These are phyloP conservation scores for Mycena citricolor DNA, from an alignment of 1,284 basidiomycete species.

Conservation along the genomic window DNA sequence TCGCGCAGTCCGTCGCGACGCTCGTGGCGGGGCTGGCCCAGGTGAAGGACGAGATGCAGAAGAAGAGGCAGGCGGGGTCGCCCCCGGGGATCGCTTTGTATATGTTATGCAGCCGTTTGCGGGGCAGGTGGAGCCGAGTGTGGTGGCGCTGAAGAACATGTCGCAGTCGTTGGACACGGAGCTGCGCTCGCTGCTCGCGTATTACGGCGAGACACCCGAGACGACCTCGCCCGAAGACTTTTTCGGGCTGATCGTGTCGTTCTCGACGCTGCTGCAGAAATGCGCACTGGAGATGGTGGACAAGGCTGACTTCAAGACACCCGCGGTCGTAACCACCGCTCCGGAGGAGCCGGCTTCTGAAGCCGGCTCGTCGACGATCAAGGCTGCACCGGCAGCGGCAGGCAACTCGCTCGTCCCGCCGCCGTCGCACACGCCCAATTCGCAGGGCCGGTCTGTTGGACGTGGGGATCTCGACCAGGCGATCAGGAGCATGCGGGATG, in stretches of 20 bases:
- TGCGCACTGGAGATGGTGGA: constrained; percentile 56
- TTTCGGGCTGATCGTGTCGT: constrained; percentile 71
- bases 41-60: constrained; percentile 55
- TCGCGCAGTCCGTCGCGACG: constrained; percentile 58
- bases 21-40: constrained; percentile 59
- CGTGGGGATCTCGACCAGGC: constrained; percentile 81
- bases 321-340: constrained; percentile 28
- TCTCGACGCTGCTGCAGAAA: constrained; percentile 79
- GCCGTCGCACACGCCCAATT: constrained; percentile 43
- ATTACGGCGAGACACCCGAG: constrained; percentile 74
- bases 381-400: constrained; percentile 5
- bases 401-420: constrained; percentile 12
- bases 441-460: constrained; percentile 55
- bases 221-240: constrained; percentile 76
- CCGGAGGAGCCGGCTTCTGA: constrained; percentile 34
- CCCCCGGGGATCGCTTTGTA: constrained; percentile 60
- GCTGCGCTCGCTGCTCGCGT: constrained; percentile 56
- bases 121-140: constrained; percentile 43
- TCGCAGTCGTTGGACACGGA: constrained; percentile 56
- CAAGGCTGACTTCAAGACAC: constrained; percentile 6
- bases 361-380: constrained; percentile 23
- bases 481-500: constrained; percentile 74
- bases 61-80: constrained; percentile 34
- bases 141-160: constrained; percentile 69
- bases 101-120: constrained; percentile 72